Base-by-base conservation (phyloP, 164 flowering plant genomes). In the Houttuynia cordata region DNA sequence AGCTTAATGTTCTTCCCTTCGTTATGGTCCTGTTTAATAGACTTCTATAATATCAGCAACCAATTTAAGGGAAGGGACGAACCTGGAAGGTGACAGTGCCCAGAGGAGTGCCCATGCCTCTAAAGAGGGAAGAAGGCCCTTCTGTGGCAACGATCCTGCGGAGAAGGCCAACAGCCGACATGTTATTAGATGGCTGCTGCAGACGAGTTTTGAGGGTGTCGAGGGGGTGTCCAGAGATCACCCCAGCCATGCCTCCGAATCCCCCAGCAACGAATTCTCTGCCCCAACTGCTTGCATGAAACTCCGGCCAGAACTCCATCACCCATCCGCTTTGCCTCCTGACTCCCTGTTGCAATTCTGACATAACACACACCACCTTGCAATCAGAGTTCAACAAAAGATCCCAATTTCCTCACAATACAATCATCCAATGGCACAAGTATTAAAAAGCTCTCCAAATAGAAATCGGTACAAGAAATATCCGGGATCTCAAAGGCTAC, bases 31-130 rank as follows among this genome's bases (percentile, higher is more conserved):
- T 30, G 37, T 30, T 17, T 45, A 12, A 45, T 12, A 45, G 49
- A 45, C n/a, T n/a, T n/a, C n/a, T n/a, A n/a, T n/a, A n/a, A 45
- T 42, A 45, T 3, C 14, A 45, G 49, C 14, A 45, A 3, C 49
- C 37, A 30, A 30, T 30, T 30, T 30, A 21, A 51, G 53, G n/a
- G 42, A 63, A 20, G 23, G 23, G 14, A 30, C 5, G 4, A 20
- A 92, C 98, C 91, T 93, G 98, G 62, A 90, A 79, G 24, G 95
- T 73, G 65, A 93, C 87, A 57, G 95, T 86, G 49, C 90, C 91
- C 45, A 88, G 62, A 19, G 97, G 97, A 6, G 98, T 93, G 57
- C 64, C 76, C 98, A 93, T 93, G 77, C 98, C 98, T 64, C 85
- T 74, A 67, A 82, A 90, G 24, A 90, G 85, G 0, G 80, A 79